Percentiles rank a stretch among this genome's conserved stretches.
phyloP scores from a whole-genome alignment of 1,284 basidiomycete species.

The Pascua guehoae region DNA sequence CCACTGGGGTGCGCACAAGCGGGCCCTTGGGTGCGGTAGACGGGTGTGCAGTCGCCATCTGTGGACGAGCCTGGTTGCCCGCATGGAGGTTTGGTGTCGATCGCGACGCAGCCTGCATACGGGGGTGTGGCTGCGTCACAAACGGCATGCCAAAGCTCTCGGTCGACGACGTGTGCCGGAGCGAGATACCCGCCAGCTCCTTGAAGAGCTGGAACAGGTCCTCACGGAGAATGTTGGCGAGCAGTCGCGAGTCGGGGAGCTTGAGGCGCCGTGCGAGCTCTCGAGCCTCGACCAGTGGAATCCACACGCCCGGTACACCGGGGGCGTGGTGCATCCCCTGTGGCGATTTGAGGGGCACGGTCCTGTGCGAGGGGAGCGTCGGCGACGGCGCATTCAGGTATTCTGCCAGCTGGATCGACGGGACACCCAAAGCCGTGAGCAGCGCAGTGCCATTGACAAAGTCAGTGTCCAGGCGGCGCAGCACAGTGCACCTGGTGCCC shows the following conservation, averaged over 20 bases:
- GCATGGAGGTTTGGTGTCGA: conserved; percentile 9
- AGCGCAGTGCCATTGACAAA: conserved; percentile 44
- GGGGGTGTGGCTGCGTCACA: conserved; percentile 16
- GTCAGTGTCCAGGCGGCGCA: conserved; percentile 42
- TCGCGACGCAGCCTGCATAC: conserved; percentile 12
- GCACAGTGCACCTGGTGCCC: conserved; percentile 26
- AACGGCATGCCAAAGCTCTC: conserved; percentile 34
- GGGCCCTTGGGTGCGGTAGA: conserved; percentile 25
- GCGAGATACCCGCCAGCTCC: conserved; percentile 32
- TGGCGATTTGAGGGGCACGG: conserved; percentile 22
- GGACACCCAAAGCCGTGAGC: conserved; percentile 34
- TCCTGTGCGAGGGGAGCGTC: conserved; percentile 23
- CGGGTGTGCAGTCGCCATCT: not conserved
- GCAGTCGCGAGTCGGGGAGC: conserved; percentile 17
- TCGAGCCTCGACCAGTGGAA: conserved; percentile 33
- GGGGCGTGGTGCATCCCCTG: conserved; percentile 25
- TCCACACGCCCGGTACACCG: conserved; percentile 41
- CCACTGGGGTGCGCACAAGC: conserved; percentile 31
- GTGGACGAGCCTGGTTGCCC: conserved; percentile 4
- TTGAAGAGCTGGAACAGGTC: conserved; percentile 41
- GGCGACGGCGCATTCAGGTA: conserved; percentile 28
- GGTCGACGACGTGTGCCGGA: conserved; percentile 30
- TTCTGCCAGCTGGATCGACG: conserved; percentile 24
- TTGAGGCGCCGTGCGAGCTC: conserved; percentile 29
- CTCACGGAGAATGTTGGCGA: conserved; percentile 33